Evolutionary conservation across 345 rosid genomes (phyloP).

Genomic region (Eucalyptus microcorys): DNA sequence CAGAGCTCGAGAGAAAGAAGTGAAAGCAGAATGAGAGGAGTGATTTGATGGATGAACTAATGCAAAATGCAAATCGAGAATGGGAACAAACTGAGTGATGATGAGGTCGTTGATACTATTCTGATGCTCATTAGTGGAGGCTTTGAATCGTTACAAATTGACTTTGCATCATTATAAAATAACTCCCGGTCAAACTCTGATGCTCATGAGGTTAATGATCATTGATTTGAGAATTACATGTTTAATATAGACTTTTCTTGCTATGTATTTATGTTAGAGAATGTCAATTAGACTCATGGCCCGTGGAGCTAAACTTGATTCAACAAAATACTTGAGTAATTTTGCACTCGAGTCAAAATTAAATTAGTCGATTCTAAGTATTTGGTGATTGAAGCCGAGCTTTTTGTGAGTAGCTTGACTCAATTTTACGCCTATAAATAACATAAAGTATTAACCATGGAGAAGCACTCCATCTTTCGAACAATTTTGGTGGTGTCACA

Average conservation of each 20-base stretch:
- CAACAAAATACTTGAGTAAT: background rate
- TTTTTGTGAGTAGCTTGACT: background rate
- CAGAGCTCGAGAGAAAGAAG: constrained; percentile 12
- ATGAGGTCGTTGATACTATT: constrained; percentile 18
- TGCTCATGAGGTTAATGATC: background rate
- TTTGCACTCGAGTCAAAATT: background rate
- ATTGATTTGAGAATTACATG: background rate
- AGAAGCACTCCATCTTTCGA: too few relatives aligned
- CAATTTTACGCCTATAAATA: background rate
- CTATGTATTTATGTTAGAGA: background rate
- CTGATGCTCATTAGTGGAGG: constrained; percentile 13
- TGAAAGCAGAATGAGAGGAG: background rate
- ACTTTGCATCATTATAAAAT: background rate
- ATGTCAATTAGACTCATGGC: background rate
- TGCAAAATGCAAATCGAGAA: constrained; percentile 17
- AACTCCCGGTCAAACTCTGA: too few relatives aligned
- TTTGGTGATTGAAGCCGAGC: fast-evolving
- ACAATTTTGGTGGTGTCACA: background rate
- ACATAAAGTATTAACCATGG: background rate
- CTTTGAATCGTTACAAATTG: constrained; percentile 1
- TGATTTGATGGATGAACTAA: constrained; percentile 26
- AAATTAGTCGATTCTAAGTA: background rate
- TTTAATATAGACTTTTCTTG: background rate
- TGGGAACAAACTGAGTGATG: constrained; percentile 12
- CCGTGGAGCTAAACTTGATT: background rate